Conservation (phyloP, 306 rosid genomes). For the Gynostemma pentaphyllum region DNA sequence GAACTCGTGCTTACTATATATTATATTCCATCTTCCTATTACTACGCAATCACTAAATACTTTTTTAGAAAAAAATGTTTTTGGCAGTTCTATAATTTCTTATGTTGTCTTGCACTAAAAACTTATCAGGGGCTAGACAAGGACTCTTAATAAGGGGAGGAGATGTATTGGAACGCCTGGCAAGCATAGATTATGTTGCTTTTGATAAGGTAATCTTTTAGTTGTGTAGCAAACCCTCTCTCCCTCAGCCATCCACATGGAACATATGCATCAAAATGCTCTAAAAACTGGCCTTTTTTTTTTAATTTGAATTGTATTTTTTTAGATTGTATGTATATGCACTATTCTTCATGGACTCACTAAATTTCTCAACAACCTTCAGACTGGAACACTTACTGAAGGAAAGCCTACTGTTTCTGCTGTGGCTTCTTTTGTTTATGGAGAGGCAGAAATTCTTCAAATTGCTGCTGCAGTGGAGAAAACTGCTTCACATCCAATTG, state of each 20-base stretch:
- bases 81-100: background rate
- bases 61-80: background rate
- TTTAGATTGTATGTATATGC: background rate
- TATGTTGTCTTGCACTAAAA: slow-evolving; percentile 5
- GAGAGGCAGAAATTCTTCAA: slow-evolving; percentile 65
- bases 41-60: background rate
- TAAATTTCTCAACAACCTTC: slow-evolving; percentile 23
- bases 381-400: slow-evolving; percentile 97
- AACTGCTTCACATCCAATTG: slow-evolving; percentile 97
- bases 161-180: slow-evolving; percentile 85
- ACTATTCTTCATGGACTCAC: slow-evolving; percentile 14
- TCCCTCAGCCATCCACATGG: background rate
- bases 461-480: slow-evolving; percentile 94
- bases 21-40: background rate
- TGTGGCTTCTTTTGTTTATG: slow-evolving; percentile 46
- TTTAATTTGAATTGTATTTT: background rate
- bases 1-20: background rate
- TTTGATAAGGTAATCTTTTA: slow-evolving; percentile 60
- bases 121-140: slow-evolving; percentile 79
- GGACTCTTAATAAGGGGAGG: slow-evolving; percentile 97
- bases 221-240: background rate
- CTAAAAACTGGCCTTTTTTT: background rate
- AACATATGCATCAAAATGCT: background rate
- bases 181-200: slow-evolving; percentile 63
- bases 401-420: slow-evolving; percentile 86